Evolutionary conservation across 352 stramenopile species (phyloP), one percentile per base, ranked within the genome.

Genomic region (Pythium phragmitis): DNA sequence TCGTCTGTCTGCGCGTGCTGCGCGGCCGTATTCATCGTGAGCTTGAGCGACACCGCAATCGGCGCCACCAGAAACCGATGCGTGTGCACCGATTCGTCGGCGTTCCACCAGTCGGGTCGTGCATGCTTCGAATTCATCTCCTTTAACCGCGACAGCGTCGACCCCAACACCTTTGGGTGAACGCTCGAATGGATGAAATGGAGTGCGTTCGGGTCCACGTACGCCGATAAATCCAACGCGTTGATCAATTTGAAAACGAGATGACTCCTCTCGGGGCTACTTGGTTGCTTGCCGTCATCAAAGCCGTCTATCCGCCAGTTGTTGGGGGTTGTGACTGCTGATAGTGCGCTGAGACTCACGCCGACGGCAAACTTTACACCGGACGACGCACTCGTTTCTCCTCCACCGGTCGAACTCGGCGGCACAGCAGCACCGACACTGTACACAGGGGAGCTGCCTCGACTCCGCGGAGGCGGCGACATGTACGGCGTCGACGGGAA

Each of bases 171-270:
- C 53, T 86, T 87, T 0, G 81, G 80, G 53, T 96, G 88, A 8
- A 94, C 74, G 57, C 80, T 75, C 13, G 85, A 92, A 55, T 96
- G 87, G 59, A 96, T 92, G 62, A 95, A 94, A 65, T 95, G 87
- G 17, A 94, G 73, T 36, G 87, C 81, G 17, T 83, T 78, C 14
- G 88, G 87, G 61, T 96, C 88, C n/a, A 96, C 75, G 60, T 96
- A 96, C 37, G 79, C 84, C 21, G 88, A 96, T 28, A 96, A 53
- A 64, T 96, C 86, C 39, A 94, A 76, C 11, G 83, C 86, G 34
- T 87, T 92, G 64, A 96, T 92, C 33, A 96, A 57, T 56, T 96
- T 96, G 71, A 91, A 95, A 23, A 96, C 87, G 17, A 95, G 65
- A 46, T 91, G 84, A 36, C 46, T 77, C 17, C 74, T 83, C 21